Conservation (phyloP, 225 moss, liverwort and hornwort genomes). For the Straminergon stramineum region DNA sequence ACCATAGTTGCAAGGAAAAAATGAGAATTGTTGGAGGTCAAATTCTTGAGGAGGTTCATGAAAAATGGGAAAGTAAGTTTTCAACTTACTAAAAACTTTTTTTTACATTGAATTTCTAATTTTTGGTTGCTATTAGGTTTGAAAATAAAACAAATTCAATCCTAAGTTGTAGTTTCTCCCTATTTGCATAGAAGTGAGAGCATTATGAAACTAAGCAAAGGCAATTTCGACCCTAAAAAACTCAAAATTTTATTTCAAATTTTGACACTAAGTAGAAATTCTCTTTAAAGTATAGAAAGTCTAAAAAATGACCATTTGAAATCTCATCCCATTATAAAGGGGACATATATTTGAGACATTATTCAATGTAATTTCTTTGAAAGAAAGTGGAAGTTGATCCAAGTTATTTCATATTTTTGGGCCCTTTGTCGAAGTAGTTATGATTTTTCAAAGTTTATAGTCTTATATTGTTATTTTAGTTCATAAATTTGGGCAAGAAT, state of each 20-base stretch:
- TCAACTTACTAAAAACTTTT: neutral
- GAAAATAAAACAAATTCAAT: neutral
- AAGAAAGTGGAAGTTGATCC: fast-evolving
- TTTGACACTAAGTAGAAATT: fast-evolving
- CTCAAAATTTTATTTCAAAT: fast-evolving
- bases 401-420: neutral
- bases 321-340: neutral
- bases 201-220: fast-evolving
- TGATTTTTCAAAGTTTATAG: neutral
- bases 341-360: neutral
- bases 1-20: neutral
- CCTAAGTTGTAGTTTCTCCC: neutral
- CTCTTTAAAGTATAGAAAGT: fast-evolving
- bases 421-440: no score
- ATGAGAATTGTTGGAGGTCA: neutral
- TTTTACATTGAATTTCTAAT: neutral
- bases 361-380: no score
- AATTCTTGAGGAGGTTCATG: fast-evolving
- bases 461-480: neutral
- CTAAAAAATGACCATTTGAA: neutral
- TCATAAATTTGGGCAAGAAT: neutral
- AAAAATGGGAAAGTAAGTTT: neutral
- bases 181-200: neutral
- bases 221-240: neutral
- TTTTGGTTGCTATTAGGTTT: no score